Base-by-base conservation (phyloP, 1,284 basidiomycete species). In the Ustilago sp. region DNA sequence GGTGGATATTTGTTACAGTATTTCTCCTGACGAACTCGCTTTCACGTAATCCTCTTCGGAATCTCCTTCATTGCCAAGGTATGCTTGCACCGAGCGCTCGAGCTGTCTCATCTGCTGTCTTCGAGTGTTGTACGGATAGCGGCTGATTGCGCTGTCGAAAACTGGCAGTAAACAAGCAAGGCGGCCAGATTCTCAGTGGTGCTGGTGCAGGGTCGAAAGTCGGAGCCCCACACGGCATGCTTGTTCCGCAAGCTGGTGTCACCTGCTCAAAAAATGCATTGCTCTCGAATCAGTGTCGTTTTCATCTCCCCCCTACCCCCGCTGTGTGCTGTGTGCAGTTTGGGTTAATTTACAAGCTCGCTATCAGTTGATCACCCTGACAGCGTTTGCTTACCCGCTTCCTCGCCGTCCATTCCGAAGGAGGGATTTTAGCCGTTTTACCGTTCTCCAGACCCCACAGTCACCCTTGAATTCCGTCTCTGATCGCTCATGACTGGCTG, bases 11-110 rank as follows among this genome's bases (percentile, higher is more conserved):
- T n/a, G 11, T 32, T 32, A 28, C 23, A 28, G 23, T 28, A 28
- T 31, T 32, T 32, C 41, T 39, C 56, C 36, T 52, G 58, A 60
- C 58, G 48, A 60, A 28, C 34, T n/a, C 48, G 58, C 58, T 60
- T 51, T 60, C 47, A 60, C 58, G 58, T 60, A 60, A 60, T 52
- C 58, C 12, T 48, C 45, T 23, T 19, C 45, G 12, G 45, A 19
- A 48, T 48, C 1, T 48, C 19, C 8, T 13, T 19, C 9, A 17
- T 39, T 9, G 15, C 38, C 43, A 3, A 2, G 8, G 9, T 28
- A 41, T 48, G 45, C n/a, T 48, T 9, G 19, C 45, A 48, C 45
- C 50, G 9, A 52, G 23, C 50, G 23, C 19, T 52, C 28, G 45
- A 47, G 38, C 38, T 39, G 38, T 39, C 38, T 9, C 15, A 39